Evolutionary conservation across 768 basidiomycete genomes (phyloP).

Genomic region (Leccinum ochraceum): DNA sequence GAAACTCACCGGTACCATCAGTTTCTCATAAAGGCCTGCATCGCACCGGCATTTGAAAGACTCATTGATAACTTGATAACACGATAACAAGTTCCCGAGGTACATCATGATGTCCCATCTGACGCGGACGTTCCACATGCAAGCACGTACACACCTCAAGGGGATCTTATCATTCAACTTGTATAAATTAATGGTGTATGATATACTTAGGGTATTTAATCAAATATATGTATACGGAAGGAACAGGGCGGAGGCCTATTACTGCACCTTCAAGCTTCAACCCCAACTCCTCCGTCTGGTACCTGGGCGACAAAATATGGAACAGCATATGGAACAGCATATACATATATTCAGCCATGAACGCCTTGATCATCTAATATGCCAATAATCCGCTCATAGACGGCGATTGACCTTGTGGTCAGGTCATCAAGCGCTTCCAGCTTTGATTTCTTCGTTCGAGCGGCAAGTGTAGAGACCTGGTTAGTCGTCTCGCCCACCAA

Average conservation of each 20-base stretch:
- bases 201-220: too few species aligned
- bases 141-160: too few species aligned
- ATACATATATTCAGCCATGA: constrained; percentile 20
- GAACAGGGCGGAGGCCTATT: not conserved
- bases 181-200: too few species aligned
- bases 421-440: not conserved
- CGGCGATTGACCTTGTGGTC: not conserved
- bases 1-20: too few species aligned
- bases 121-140: too few species aligned
- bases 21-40: too few species aligned
- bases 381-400: constrained; percentile 14
- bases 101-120: too few species aligned
- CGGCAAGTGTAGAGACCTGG: not conserved
- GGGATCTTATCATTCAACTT: too few species aligned
- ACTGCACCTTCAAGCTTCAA: not conserved
- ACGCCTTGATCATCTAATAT: constrained; percentile 16
- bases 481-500: too few species aligned
- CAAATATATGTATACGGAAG: not conserved
- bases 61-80: too few species aligned
- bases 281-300: constrained; percentile 18
- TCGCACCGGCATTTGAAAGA: too few species aligned
- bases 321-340: constrained; percentile 6
- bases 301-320: constrained; percentile 21
- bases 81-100: too few species aligned
- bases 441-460: not conserved